Evolutionary conservation across 2,329 filamentous ascomycete genomes (phyloP).

Genomic region (Elsinoe batatas): DNA sequence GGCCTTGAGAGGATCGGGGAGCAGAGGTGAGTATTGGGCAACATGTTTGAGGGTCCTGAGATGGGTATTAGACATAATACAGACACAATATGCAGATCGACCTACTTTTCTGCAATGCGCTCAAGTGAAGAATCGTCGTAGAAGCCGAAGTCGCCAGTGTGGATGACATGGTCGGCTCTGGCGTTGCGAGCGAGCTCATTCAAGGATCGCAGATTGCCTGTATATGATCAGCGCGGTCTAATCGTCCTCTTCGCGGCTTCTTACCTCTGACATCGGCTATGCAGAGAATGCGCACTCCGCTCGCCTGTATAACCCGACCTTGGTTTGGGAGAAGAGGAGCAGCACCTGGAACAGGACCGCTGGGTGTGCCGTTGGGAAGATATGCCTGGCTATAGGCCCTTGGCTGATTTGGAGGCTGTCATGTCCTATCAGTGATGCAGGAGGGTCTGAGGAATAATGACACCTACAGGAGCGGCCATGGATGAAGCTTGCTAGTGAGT

Average conservation of each 20-base stretch:
- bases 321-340: conserved; percentile 43
- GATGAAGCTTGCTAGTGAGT: conserved; percentile 8
- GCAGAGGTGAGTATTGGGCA: conserved; percentile 92
- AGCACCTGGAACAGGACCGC: conserved; percentile 33
- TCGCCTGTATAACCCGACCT: conserved; percentile 42
- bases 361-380: conserved; percentile 36
- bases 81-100: conserved; percentile 17
- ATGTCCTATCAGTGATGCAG: conserved; percentile 14
- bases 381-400: conserved; percentile 41
- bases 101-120: conserved; percentile 94
- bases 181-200: conserved; percentile 95
- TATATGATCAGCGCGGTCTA: conserved; percentile 15
- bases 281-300: conserved; percentile 40
- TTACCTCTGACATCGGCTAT: conserved; percentile 44
- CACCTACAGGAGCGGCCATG: conserved; percentile 11
- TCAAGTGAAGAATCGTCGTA: conserved; percentile 95
- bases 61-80: conserved; percentile 10
- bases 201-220: conserved; percentile 88
- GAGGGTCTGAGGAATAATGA: too few species aligned
- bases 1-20: conserved; percentile 64
- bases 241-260: conserved; percentile 10
- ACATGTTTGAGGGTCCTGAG: conserved; percentile 90
- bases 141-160: conserved; percentile 98
- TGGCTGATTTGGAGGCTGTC: conserved; percentile 42
- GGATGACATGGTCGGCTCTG: conserved; percentile 92